These are phyloP conservation scores for Carex scoparia DNA, from an alignment of 176 grass and related monocot genomes.

Conservation along the genomic window DNA sequence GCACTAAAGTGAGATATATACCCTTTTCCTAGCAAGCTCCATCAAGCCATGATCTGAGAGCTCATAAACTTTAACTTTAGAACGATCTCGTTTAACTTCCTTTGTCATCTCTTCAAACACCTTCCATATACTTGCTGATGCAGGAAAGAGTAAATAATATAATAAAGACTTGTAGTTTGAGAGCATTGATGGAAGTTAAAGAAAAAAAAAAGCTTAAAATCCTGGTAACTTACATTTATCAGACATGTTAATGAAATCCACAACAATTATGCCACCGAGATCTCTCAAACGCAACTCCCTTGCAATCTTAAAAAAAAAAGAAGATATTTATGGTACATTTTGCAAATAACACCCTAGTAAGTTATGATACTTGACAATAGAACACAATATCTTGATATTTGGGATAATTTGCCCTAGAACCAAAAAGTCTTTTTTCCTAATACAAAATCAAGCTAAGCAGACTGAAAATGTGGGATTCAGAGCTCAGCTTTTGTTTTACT, in stretches of 20 bases:
- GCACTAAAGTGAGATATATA: slow-evolving; percentile 24
- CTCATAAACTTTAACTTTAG: slow-evolving; percentile 79
- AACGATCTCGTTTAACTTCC: slow-evolving; percentile 78
- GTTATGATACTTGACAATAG: neutral
- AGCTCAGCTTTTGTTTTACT: neutral
- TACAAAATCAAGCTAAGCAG: neutral
- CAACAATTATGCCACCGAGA: slow-evolving; percentile 96
- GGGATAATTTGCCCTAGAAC: neutral
- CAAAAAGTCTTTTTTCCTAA: neutral
- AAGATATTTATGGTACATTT: no score
- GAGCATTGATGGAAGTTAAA: slow-evolving; percentile 10
- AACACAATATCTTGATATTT: neutral
- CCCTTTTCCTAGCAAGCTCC: slow-evolving; percentile 96
- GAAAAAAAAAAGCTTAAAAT: slow-evolving; percentile 13
- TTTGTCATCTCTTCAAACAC: slow-evolving; percentile 93
- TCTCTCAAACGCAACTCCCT: slow-evolving; percentile 85
- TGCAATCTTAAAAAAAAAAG: slow-evolving; percentile 47
- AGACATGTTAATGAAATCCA: slow-evolving; percentile 94
- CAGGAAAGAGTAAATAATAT: slow-evolving; percentile 21
- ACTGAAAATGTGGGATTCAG: neutral
- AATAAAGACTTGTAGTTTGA: slow-evolving; percentile 25
- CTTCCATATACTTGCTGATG: slow-evolving; percentile 69
- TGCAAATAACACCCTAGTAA: neutral
- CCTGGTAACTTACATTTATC: slow-evolving; percentile 75
- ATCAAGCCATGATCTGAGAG: slow-evolving; percentile 88